Base-by-base conservation (phyloP, 78 protist species). In the Dictyostelium firmibasis region DNA sequence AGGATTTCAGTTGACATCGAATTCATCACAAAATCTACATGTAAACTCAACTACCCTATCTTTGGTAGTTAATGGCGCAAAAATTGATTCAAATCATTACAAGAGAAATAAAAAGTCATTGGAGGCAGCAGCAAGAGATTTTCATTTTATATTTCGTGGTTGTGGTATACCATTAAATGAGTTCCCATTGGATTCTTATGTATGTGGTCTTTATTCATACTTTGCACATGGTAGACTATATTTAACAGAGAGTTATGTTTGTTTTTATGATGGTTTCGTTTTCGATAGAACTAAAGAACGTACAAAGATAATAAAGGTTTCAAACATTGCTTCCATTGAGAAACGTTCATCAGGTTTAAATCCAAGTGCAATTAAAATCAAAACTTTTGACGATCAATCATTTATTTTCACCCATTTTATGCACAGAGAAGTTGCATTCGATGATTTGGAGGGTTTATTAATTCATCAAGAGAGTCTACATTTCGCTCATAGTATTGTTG, bases 201-300 rank as follows among this genome's bases (percentile, higher is more conserved):
- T 79, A 44, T 89, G 94, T 69, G 94, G 94, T 31, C 82, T 79
- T 33, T 79, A 89, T 67, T 81, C 87, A 14, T 67, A 44, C 18
- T 20, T 57, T 20, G 74, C 74, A 13, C 87, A 89, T 69, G 94
- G 94, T 69, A 43, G 62, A 81, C 35, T 89, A 27, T 89, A 89
- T 35, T 29, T 89, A 11, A 81, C 94, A 23, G 94, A 89, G 31
- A 74, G 83, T 47, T 81, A 81, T 62, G 35, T 89, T 29, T 89
- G 94, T 81, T 89, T 89, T 69, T 89, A 89, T 47, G 94, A 89
- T 81, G 83, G 72, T 35, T 69, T 81, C 16, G 94, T 89, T 6
- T 89, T 89, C 33, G 94, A 89, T 69, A 89, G 83, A 47, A 64
- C 38, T 23, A 89, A 81, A 81, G 76, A 53, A 43, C 72, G 94